These are phyloP conservation scores for Chytriomyces sp. DNA, from an alignment of 192 early-diverging fungal genomes.

Conservation along the genomic window DNA sequence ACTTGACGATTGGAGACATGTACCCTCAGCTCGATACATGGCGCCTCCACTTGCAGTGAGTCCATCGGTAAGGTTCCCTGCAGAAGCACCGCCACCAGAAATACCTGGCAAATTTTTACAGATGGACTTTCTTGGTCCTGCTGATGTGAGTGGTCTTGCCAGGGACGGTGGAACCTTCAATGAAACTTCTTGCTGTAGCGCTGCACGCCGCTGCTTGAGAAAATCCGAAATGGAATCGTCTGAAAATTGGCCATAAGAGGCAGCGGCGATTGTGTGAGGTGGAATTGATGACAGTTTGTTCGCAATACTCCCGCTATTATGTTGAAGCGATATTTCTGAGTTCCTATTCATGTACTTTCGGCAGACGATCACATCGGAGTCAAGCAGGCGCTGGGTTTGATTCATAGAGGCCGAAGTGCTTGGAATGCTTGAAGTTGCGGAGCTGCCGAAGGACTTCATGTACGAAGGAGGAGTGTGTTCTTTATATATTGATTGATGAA, in stretches of 20 bases:
- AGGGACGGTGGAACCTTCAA: too few species aligned
- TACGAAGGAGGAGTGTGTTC: not conserved
- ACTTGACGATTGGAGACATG: too few species aligned
- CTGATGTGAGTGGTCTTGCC: too few species aligned
- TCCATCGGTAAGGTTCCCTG: too few species aligned
- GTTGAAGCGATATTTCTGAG: not conserved
- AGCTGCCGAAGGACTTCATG: not conserved
- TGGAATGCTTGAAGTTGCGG: not conserved
- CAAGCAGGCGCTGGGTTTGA: not conserved
- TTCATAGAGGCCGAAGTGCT: not conserved
- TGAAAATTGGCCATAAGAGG: not conserved
- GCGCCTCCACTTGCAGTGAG: too few species aligned
- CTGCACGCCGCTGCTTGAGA: not conserved
- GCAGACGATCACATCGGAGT: not conserved
- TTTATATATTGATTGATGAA: not conserved
- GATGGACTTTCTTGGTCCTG: too few species aligned
- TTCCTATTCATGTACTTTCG: not conserved
- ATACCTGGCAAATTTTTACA: too few species aligned
- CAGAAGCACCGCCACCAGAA: too few species aligned
- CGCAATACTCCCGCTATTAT: not conserved
- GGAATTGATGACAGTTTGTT: not conserved
- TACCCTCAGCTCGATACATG: too few species aligned
- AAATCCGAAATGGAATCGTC: not conserved
- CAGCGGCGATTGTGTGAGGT: not conserved
- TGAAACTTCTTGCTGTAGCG: not conserved